phyloP scores from a whole-genome alignment of 1,284 basidiomycete genomes.

The Puccinia polysora region DNA sequence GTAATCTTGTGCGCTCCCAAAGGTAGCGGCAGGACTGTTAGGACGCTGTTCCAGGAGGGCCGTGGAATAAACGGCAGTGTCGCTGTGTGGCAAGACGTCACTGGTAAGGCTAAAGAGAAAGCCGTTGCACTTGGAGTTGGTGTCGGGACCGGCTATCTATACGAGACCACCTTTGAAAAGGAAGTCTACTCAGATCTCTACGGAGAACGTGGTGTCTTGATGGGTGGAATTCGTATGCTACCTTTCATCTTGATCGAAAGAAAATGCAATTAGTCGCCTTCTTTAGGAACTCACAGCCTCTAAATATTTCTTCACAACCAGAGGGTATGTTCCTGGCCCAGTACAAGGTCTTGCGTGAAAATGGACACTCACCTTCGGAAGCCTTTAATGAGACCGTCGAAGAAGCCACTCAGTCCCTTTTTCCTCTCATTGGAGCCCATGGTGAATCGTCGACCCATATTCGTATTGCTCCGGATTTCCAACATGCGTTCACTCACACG shows the following conservation, averaged over 20 bases:
- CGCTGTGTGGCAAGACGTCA: slow-evolving; percentile 70
- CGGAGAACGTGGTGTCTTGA: slow-evolving; percentile 99
- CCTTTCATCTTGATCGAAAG: background rate
- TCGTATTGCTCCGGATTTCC: background rate
- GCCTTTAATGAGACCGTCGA: slow-evolving; percentile 99
- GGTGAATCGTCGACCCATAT: slow-evolving; percentile 55
- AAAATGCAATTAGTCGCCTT: too few species aligned
- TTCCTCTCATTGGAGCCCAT: slow-evolving; percentile 91
- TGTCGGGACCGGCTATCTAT: slow-evolving; percentile 92
- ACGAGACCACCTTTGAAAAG: slow-evolving; percentile 99
- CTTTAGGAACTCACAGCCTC: too few species aligned
- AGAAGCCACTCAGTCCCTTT: slow-evolving; percentile 97
- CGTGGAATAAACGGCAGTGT: slow-evolving; percentile 85
- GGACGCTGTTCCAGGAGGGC: slow-evolving; percentile 99
- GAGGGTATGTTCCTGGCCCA: slow-evolving; percentile 99
- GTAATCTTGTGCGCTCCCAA: slow-evolving; percentile 99
- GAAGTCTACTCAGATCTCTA: slow-evolving; percentile 99
- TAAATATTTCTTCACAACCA: too few species aligned
- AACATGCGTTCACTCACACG: too few species aligned
- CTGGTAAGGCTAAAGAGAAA: slow-evolving; percentile 96
- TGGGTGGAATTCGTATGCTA: slow-evolving; percentile 89
- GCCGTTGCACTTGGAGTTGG: slow-evolving; percentile 90
- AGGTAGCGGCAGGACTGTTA: slow-evolving; percentile 96
- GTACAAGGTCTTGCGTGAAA: slow-evolving; percentile 97
- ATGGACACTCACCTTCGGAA: slow-evolving; percentile 95